Evolutionary conservation across 257 asterid species (phyloP).

Genomic region (Linderniella brevidens): DNA sequence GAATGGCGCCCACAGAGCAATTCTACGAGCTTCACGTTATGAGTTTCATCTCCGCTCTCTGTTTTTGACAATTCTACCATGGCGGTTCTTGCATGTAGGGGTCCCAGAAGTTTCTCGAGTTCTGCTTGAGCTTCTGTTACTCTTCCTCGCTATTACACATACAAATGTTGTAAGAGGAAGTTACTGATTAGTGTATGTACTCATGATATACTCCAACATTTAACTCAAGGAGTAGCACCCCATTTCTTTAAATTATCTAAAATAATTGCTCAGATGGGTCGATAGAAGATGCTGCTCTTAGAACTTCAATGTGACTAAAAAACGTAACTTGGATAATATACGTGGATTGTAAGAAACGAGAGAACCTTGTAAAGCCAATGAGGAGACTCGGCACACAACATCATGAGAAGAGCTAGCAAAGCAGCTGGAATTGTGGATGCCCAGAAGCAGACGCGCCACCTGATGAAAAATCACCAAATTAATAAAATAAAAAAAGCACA

Average conservation of each 20-base stretch:
- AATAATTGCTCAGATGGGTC: not conserved
- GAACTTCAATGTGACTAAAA: not conserved
- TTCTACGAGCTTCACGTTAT: conserved; percentile 31
- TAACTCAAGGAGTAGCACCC: too few relatives aligned
- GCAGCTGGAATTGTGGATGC: conserved; percentile 65
- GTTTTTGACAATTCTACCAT: conserved; percentile 59
- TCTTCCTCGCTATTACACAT: conserved; percentile 46
- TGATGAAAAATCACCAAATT: conserved; percentile 19
- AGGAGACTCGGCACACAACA: conserved; percentile 87
- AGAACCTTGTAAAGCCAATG: conserved; percentile 87
- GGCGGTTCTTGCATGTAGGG: conserved; percentile 52
- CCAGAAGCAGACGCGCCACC: conserved; percentile 98
- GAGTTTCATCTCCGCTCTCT: conserved; percentile 58
- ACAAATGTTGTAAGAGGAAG: not conserved
- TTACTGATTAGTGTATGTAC: not conserved
- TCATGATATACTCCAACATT: too few relatives aligned
- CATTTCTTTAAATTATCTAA: too few relatives aligned
- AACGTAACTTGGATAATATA: too few relatives aligned
- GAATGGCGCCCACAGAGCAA: conserved; percentile 61
- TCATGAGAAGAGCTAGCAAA: conserved; percentile 51
- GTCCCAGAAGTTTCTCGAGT: conserved; percentile 73
- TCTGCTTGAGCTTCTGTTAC: conserved; percentile 62
- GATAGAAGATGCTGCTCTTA: not conserved
- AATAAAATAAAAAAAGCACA: conserved; percentile 10
- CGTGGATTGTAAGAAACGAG: not conserved